Evolutionary conservation across 2,329 filamentous ascomycete species (phyloP), one percentile per base, ranked within the genome.

Genomic region (Fusarium acutatum): DNA sequence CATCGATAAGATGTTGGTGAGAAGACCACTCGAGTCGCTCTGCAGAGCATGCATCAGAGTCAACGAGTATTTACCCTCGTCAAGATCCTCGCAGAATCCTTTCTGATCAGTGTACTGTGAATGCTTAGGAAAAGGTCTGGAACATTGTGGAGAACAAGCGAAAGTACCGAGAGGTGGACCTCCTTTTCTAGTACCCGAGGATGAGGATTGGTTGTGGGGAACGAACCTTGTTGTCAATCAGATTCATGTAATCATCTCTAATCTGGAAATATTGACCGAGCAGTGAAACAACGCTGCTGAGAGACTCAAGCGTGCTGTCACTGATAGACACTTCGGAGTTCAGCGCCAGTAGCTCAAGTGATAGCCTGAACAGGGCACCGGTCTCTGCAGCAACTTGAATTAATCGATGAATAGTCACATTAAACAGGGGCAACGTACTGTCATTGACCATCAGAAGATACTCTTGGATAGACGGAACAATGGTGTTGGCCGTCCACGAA

Each of bases 231-330:
- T 11, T 22, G 5, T 62, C 12, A 7, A 22, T 43, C 1, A 67
- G 60, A 17, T 67, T 67, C 38, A 44, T 40, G n/a, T 67, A 67
- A 20, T 67, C 64, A 20, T 67, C 64, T 1, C 60, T 54, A 0
- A 65, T 60, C 22, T 67, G 60, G 13, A 67, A 67, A 32, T 67
- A 67, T 3, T 56, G 59, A 1, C 61, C 64, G 17, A 44, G 43
- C 0, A 67, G 11, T 11, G 47, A 52, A 15, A 52, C 30, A 35
- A 35, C 6, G 6, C 30, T 52, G 4, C 32, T 52, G 22, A 52
- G 47, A 20, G 47, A 52, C 0, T 52, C 32, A 20, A 52, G 30
- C 8, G n/a, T 22, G n/a, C 15, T 61, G 28, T 3, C 37, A 44
- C 9, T 43, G 2, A 30, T 5, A 17, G 49, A 6, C 7, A 10